These are phyloP conservation scores for Candida coleopterorum DNA, from an alignment of 805 yeast species.

Conservation along the genomic window DNA sequence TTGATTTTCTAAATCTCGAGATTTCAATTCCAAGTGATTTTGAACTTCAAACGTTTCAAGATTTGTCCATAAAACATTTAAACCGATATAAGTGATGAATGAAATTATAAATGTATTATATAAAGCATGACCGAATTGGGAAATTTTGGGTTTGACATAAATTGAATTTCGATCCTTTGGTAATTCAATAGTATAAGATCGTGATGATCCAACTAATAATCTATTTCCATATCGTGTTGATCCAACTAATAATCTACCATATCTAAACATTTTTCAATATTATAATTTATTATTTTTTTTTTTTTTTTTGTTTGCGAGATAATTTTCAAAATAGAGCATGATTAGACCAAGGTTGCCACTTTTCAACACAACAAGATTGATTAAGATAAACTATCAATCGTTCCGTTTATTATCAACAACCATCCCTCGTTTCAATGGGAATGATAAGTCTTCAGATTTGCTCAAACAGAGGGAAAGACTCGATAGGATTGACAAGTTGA, in stretches of 20 bases:
- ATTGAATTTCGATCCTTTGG: slow-evolving; percentile 3
- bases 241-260: too few species aligned
- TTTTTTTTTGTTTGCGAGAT: too few species aligned
- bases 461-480: slow-evolving; percentile 8
- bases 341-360: too few species aligned
- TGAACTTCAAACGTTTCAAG: slow-evolving; percentile 26
- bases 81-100: slow-evolving; percentile 31
- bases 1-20: slow-evolving; percentile 18
- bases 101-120: slow-evolving; percentile 37
- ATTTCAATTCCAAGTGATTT: slow-evolving; percentile 13
- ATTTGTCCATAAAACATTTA: slow-evolving; percentile 29
- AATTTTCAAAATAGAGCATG: too few species aligned
- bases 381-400: too few species aligned
- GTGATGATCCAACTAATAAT: too few species aligned
- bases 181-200: slow-evolving; percentile 5
- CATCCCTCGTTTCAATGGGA: neutral
- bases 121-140: slow-evolving; percentile 35
- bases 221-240: too few species aligned
- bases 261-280: too few species aligned
- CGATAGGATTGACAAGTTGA: slow-evolving; percentile 16
- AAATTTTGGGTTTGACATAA: slow-evolving; percentile 23
- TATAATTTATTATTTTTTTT: too few species aligned
- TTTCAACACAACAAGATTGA: too few species aligned
- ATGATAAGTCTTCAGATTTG: neutral
- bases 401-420: neutral